These are phyloP conservation scores for Angophora floribunda DNA, from an alignment of 345 rosid genomes.

Conservation along the genomic window DNA sequence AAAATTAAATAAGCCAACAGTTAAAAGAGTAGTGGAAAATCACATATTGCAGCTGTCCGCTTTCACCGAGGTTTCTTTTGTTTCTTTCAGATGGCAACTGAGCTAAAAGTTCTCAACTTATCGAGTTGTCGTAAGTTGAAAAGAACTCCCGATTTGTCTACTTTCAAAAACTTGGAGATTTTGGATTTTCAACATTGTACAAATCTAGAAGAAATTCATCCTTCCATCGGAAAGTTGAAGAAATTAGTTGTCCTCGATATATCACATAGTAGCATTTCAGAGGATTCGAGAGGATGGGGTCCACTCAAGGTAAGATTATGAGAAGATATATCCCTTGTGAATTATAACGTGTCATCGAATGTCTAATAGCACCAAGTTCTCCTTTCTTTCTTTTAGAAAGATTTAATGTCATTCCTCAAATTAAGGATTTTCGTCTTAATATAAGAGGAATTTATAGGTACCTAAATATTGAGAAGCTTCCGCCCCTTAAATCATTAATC, in stretches of 20 bases:
- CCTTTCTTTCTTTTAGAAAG: background rate
- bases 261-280: rapidly evolving
- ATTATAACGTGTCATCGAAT: rapidly evolving
- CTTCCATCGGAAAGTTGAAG: background rate
- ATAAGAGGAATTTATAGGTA: background rate
- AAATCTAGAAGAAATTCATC: background rate
- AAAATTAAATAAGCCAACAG: background rate
- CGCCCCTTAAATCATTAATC: background rate
- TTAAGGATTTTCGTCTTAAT: background rate
- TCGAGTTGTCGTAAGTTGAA: rapidly evolving
- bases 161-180: background rate
- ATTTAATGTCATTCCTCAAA: rapidly evolving
- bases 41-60: background rate
- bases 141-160: background rate
- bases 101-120: too few relatives aligned
- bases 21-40: background rate
- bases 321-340: too few relatives aligned
- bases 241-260: background rate
- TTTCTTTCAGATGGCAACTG: too few relatives aligned
- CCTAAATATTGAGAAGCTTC: rapidly evolving
- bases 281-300: background rate
- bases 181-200: background rate
- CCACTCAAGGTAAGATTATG: background rate
- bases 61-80: too few relatives aligned
- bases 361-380: background rate